Evolutionary conservation across 441 rosid genomes (phyloP), one percentile per base, ranked within the genome.

Genomic region (Syzygium malaccense): DNA sequence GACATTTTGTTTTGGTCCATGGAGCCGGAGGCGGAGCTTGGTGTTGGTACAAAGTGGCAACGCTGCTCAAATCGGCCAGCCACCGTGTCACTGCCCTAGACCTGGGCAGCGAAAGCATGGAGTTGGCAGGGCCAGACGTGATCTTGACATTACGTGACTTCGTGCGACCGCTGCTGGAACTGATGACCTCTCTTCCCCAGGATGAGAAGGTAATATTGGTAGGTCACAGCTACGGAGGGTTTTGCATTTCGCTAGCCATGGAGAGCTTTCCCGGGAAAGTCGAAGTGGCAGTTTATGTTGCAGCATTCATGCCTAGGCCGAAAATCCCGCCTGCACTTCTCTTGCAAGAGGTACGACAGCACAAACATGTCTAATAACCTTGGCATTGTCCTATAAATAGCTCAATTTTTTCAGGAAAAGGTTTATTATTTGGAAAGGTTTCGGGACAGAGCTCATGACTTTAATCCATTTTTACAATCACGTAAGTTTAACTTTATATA

Each of bases 181-280:
- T 94, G 90, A 60, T 95, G 93, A 91, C 91, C 57, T 90, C 95
- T 71, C 90, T 96, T 57, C 60, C 91, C 11, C 87, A 78, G 5
- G 90, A 91, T 1, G 91, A 92, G 85, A 93, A 88, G 86, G 95
- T 94, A 89, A 87, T 94, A 86, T 91, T 96, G 80, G 94, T 95
- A 14, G 96, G 95, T 54, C 97, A 95, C 88, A 95, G 98, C 92
- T 92, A 90, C 41, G 94, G 94, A 60, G 98, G 96, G 62, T 88
- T 94, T 56, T 87, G 91, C 11, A 86, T 92, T 8, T 93, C 95
- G 51, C 87, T 92, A 14, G 94, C 96, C 79, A 93, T n/a, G 97
- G 98, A 95, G 88, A 91, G 58, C 3, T 95, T 93, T 85, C 95
- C 96, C 13, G 71, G 92, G 84, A 94, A 94, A 92, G 87, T 94